Base-by-base conservation (phyloP, 352 stramenopile species). In the Plasmopara muralis region DNA sequence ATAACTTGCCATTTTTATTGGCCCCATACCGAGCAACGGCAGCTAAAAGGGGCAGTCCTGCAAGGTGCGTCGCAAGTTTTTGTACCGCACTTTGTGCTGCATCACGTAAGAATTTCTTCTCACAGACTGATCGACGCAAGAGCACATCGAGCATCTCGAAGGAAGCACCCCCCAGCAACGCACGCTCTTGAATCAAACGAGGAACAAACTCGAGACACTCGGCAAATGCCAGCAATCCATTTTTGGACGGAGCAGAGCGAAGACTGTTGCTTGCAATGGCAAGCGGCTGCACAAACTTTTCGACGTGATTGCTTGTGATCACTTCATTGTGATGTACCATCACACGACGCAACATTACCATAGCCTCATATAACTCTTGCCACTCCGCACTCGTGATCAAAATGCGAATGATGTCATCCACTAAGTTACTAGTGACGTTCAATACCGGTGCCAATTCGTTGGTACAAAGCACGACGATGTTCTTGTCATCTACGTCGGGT, bases 71-170 rank as follows among this genome's bases (percentile, higher is more conserved):
- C 14, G 70, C 62, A 10, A 87, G 53, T 10, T 83, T 59, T 18
- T 73, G 41, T 2, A 77, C 47, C 34, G 74, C 69, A 28, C 60
- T 55, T 7, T 58, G 33, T 8, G 80, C 77, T 0, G 75, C 70
- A 49, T 90, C 80, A 1, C 80, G 73, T 6, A 90, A 49, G 37
- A 90, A 89, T 14, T 69, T 68, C 53, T 90, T 90, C 51, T 90
- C 80, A 53, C 80, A 90, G 0, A 74, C 62, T 0, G 73, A 70
- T n/a, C 75, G 75, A 15, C 76, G 79, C 15, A 90, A 55, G 28
- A 90, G 41, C 0, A 77, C 62, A 41, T 88, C 74, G 6, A 88
- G 37, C 0, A 85, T 37, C n/a, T 59, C 60, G 0, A 57, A 45
- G 15, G 60, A 56, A 18, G 48, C 46, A 6, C 60, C 31, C 20